phyloP scores from a whole-genome alignment of 2,329 filamentous ascomycete species.

The Pseudocercospora vitis region DNA sequence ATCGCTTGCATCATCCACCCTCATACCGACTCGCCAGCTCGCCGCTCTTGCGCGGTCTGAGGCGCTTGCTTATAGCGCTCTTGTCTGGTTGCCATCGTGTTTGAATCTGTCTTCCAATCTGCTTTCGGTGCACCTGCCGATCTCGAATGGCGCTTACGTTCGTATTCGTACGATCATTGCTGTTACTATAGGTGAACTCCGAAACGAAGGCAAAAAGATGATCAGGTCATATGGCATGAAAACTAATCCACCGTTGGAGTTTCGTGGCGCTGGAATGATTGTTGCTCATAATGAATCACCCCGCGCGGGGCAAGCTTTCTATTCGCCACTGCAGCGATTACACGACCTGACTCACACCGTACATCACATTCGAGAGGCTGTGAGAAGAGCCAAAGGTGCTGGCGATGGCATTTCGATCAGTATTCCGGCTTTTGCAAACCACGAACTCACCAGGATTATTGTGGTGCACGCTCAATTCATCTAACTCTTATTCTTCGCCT shows the following conservation, averaged over 20 bases:
- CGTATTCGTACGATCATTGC: constrained; percentile 20
- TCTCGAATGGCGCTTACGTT: constrained; percentile 10
- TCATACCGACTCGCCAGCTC: constrained; percentile 80
- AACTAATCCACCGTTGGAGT: too few species aligned
- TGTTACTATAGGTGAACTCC: neutral
- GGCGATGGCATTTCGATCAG: neutral
- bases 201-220: neutral
- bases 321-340: neutral
- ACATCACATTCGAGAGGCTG: neutral
- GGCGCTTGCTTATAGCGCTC: constrained; percentile 40
- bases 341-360: neutral
- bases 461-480: too few species aligned
- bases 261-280: too few species aligned
- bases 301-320: neutral
- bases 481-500: constrained; percentile 74
- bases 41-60: constrained; percentile 71
- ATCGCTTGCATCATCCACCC: constrained; percentile 1
- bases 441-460: too few species aligned
- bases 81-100: constrained; percentile 36
- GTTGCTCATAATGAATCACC: too few species aligned
- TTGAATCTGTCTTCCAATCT: constrained; percentile 3
- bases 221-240: neutral
- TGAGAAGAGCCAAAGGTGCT: too few species aligned
- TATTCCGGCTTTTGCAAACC: too few species aligned
- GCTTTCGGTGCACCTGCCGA: neutral